A percentile compares a stretch with the other conserved stretches of the same genome.
Conservation (phyloP, 768 basidiomycete genomes). For the Podaxis carcinomalis region DNA sequence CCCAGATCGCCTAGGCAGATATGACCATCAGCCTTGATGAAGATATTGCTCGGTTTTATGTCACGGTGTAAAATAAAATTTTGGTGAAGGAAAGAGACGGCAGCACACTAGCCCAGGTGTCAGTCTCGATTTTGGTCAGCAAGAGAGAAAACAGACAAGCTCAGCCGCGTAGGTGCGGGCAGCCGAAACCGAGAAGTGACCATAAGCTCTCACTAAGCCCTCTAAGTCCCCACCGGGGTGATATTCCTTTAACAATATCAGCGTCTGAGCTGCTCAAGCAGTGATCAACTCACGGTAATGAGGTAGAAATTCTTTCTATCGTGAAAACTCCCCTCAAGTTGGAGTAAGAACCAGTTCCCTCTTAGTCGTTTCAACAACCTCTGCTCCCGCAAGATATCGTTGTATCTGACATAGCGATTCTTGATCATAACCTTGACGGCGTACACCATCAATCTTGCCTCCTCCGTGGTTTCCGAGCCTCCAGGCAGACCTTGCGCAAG, state of each 20-base stretch:
- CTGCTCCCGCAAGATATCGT: conserved; percentile 16
- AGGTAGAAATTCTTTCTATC: conserved; percentile 18
- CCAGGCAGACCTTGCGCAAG: conserved; percentile 6
- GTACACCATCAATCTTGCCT: neutral
- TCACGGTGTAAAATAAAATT: conserved; percentile 17
- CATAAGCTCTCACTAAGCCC: conserved; percentile 2
- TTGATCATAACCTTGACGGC: conserved; percentile 18
- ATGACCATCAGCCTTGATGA: conserved; percentile 17
- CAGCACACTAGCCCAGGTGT: conserved; percentile 11
- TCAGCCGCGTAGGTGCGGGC: conserved; percentile 15
- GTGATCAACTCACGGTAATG: conserved; percentile 12
- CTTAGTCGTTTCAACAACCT: conserved; percentile 14
- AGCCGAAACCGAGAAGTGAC: conserved; percentile 7
- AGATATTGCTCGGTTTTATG: conserved; percentile 17
- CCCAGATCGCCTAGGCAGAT: conserved; percentile 17
- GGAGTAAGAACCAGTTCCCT: conserved; percentile 12
- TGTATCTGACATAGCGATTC: conserved; percentile 6
- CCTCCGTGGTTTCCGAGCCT: neutral
- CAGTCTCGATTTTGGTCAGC: neutral
- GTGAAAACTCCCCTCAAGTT: conserved; percentile 17
- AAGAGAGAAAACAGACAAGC: conserved; percentile 9
- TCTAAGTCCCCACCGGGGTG: conserved; percentile 15
- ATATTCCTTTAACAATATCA: conserved; percentile 12
- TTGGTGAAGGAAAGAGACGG: conserved; percentile 13
- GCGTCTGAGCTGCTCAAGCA: neutral